These are phyloP conservation scores for Cucumis hystrix DNA, from an alignment of 306 rosid species.

Conservation along the genomic window DNA sequence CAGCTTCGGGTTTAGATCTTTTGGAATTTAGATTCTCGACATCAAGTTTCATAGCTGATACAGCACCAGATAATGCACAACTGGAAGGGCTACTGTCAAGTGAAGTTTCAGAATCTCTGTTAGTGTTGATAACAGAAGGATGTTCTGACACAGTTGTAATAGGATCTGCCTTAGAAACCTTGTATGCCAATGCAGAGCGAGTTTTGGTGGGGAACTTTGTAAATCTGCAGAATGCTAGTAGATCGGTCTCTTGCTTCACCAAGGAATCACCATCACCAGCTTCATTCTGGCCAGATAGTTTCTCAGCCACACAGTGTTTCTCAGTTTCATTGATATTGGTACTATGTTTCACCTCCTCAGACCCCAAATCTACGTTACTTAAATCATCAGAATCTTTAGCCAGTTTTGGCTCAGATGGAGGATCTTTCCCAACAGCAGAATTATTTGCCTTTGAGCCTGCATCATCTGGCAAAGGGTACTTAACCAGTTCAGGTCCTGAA, in stretches of 20 bases:
- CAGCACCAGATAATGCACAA: constrained; percentile 24
- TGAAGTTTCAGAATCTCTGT: constrained; percentile 17
- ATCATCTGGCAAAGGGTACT: constrained; percentile 25
- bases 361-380: constrained; percentile 20
- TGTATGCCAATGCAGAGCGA: constrained; percentile 48
- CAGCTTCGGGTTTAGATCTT: constrained; percentile 20
- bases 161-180: constrained; percentile 32
- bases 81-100: constrained; percentile 26
- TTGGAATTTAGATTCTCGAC: constrained; percentile 30
- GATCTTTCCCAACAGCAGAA: constrained; percentile 27
- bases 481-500: constrained; percentile 24
- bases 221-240: constrained; percentile 48
- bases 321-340: constrained; percentile 24
- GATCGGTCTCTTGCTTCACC: constrained; percentile 30
- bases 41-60: constrained; percentile 22
- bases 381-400: constrained; percentile 19
- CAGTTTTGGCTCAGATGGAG: constrained; percentile 10
- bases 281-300: constrained; percentile 19
- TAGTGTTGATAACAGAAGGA: constrained; percentile 14
- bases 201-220: constrained; percentile 73
- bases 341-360: constrained; percentile 27
- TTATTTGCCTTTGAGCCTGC: constrained; percentile 24
- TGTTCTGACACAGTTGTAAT: constrained; percentile 19
- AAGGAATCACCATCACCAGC: constrained; percentile 27
- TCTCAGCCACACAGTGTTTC: constrained; percentile 26